A percentile compares a stretch with the other conserved stretches of the same genome.
Conservation (phyloP, 768 basidiomycete species). For the Podaxis rugospora region DNA sequence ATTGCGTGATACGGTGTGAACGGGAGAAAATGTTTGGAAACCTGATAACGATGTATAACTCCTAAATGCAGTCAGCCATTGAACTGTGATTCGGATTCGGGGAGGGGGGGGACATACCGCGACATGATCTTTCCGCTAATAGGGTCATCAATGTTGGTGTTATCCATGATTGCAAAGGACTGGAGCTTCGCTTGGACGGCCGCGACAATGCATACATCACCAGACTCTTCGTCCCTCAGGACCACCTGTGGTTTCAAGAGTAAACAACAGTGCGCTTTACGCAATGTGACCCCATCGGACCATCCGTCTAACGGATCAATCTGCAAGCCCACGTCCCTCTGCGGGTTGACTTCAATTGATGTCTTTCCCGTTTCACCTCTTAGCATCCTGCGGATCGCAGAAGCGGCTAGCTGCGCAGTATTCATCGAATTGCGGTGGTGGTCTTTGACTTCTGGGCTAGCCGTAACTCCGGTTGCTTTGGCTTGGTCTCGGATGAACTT, state of each 20-base stretch:
- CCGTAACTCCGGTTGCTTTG: conserved; percentile 30
- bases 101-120: conserved; percentile 41
- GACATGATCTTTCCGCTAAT: conserved; percentile 84
- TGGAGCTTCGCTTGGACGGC: conserved; percentile 79
- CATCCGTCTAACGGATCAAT: conserved; percentile 67
- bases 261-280: conserved; percentile 77
- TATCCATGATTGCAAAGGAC: conserved; percentile 78
- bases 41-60: conserved; percentile 76
- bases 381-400: conserved; percentile 61
- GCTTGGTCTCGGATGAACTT: conserved; percentile 88
- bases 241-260: conserved; percentile 90
- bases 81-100: not conserved
- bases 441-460: conserved; percentile 20
- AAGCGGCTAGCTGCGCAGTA: conserved; percentile 63
- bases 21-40: conserved; percentile 85
- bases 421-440: conserved; percentile 29
- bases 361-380: conserved; percentile 48
- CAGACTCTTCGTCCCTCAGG: conserved; percentile 51
- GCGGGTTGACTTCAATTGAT: conserved; percentile 32
- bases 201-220: conserved; percentile 66
- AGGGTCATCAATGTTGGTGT: conserved; percentile 72
- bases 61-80: conserved; percentile 31
- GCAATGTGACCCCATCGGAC: conserved; percentile 64
- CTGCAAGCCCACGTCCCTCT: conserved; percentile 26
- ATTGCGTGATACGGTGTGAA: conserved; percentile 31